Evolutionary conservation across 1,284 basidiomycete species (phyloP).

Genomic region (Rhodotorula sp.): DNA sequence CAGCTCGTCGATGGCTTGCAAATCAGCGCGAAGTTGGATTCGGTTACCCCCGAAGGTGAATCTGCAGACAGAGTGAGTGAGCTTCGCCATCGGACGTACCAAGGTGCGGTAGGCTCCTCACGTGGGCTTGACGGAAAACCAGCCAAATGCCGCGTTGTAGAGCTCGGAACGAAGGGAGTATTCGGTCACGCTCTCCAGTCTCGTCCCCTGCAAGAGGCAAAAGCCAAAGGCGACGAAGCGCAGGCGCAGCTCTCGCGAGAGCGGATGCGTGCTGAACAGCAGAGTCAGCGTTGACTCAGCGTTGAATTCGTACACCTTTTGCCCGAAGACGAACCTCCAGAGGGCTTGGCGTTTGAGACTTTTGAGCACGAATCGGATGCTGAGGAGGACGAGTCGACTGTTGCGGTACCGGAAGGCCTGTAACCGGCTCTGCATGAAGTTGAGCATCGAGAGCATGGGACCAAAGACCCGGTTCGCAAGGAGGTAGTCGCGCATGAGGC

Average conservation of each 20-base stretch:
- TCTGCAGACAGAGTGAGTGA: conserved; percentile 51
- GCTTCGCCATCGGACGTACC: not conserved
- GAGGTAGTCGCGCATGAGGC: conserved; percentile 69
- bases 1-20: conserved; percentile 74
- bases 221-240: conserved; percentile 89
- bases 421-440: conserved; percentile 87
- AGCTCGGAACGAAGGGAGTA: conserved; percentile 70
- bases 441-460: conserved; percentile 80
- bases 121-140: conserved; percentile 90
- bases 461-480: conserved; percentile 71
- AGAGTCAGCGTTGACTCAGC: not conserved
- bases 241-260: conserved; percentile 85
- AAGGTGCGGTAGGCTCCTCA: conserved; percentile 50
- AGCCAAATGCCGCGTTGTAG: conserved; percentile 77
- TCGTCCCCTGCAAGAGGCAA: conserved; percentile 82
- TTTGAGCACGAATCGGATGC: conserved; percentile 78
- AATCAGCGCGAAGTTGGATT: conserved; percentile 82
- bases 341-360: conserved; percentile 65
- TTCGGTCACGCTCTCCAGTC: conserved; percentile 81
- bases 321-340: conserved; percentile 63
- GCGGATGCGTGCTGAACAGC: conserved; percentile 59
- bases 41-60: conserved; percentile 94
- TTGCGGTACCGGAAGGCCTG: conserved; percentile 89
- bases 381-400: conserved; percentile 77
- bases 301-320: not conserved